Conservation (phyloP, 2,329 filamentous ascomycete species). For the Fusarium sp. region DNA sequence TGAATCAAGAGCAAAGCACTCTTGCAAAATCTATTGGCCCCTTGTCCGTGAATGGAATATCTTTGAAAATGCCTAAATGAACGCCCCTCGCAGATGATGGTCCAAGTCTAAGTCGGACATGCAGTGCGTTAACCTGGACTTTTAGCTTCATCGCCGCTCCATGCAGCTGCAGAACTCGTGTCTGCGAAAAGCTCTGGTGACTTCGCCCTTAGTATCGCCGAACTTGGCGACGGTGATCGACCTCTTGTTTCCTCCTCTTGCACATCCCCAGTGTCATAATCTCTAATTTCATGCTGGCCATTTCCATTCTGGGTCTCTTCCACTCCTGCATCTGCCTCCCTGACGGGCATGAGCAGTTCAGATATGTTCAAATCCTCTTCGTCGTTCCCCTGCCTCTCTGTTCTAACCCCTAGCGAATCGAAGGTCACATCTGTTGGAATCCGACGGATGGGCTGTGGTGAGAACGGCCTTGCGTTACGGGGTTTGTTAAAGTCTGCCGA, state of each 20-base stretch:
- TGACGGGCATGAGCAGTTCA: constrained; percentile 43
- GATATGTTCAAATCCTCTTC: constrained; percentile 37
- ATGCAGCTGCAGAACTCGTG: constrained; percentile 47
- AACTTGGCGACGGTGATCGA: constrained; percentile 31
- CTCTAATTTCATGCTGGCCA: not conserved
- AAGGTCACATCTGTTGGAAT: constrained; percentile 57
- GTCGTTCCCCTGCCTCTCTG: constrained; percentile 32
- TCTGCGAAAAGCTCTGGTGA: constrained; percentile 49
- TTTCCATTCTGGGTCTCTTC: constrained; percentile 27
- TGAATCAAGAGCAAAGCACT: constrained; percentile 39
- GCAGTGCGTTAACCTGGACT: constrained; percentile 11
- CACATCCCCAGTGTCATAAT: not conserved
- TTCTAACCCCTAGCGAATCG: constrained; percentile 53
- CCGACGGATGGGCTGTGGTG: constrained; percentile 65
- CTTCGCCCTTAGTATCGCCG: constrained; percentile 28
- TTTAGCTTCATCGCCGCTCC: constrained; percentile 37
- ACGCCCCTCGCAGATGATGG: constrained; percentile 42
- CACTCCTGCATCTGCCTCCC: constrained; percentile 33
- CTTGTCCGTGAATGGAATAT: constrained; percentile 36
- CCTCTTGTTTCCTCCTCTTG: constrained; percentile 38
- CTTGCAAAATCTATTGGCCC: constrained; percentile 44
- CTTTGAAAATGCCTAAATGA: constrained; percentile 37
- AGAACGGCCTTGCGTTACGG: constrained; percentile 69
- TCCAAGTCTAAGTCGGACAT: not conserved
- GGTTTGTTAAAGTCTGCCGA: constrained; percentile 66